These are phyloP conservation scores for Rubroboletus satanas DNA, from an alignment of 768 basidiomycete genomes.

Conservation along the genomic window DNA sequence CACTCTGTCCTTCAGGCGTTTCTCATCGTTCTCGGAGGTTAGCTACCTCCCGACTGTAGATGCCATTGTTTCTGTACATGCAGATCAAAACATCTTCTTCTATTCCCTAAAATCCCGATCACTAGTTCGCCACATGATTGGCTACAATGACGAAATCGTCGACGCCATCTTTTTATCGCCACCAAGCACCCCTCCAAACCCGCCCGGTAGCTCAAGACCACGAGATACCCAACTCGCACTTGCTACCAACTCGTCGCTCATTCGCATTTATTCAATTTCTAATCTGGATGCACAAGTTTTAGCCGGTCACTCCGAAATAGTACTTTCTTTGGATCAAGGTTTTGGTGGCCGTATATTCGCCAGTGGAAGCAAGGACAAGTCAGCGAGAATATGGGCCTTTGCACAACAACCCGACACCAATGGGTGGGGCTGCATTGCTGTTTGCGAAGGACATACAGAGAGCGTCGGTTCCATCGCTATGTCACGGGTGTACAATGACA, in stretches of 20 bases:
- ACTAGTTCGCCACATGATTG: conserved; percentile 79
- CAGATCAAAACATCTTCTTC: conserved; percentile 95
- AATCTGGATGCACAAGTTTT: conserved; percentile 82
- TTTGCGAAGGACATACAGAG: conserved; percentile 93
- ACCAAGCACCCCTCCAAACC: conserved; percentile 23
- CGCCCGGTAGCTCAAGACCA: conserved; percentile 17
- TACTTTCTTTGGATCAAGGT: conserved; percentile 76
- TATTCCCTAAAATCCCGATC: conserved; percentile 69
- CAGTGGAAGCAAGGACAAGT: conserved; percentile 89
- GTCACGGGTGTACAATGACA: conserved; percentile 42
- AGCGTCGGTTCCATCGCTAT: conserved; percentile 88
- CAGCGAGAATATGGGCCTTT: conserved; percentile 78
- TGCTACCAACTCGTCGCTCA: conserved; percentile 96
- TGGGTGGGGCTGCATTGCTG: conserved; percentile 63
- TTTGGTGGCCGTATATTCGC: conserved; percentile 69
- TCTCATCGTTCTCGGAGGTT: conserved; percentile 15
- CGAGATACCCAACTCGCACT: conserved; percentile 79
- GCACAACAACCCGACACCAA: conserved; percentile 8
- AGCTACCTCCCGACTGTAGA: conserved; percentile 69
- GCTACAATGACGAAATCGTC: conserved; percentile 98
- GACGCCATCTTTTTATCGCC: conserved; percentile 76
- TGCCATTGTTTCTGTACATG: conserved; percentile 78
- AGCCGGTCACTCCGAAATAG: conserved; percentile 87
- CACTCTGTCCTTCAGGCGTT: conserved; percentile 1
- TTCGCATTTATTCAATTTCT: conserved; percentile 79